These are phyloP conservation scores for Pilatotrama ljubarskyi DNA, from an alignment of 768 basidiomycete genomes.

Conservation along the genomic window DNA sequence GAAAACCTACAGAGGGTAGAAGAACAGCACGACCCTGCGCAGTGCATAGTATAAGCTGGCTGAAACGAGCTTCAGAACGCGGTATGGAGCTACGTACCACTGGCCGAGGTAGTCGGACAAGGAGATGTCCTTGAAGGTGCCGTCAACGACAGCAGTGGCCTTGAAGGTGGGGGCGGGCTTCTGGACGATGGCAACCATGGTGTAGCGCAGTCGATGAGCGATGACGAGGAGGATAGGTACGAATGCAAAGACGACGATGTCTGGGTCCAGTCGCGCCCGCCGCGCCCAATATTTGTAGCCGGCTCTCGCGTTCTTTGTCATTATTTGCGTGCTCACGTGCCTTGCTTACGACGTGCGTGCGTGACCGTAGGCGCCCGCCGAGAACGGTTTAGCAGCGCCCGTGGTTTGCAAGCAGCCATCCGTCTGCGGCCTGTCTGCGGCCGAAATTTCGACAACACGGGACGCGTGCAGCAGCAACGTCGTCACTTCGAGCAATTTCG, in stretches of 20 bases:
- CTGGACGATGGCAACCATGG: conserved; percentile 52
- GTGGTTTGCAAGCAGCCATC: background rate
- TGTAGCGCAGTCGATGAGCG: background rate
- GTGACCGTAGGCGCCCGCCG: conserved; percentile 9
- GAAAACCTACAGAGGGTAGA: conserved; percentile 82
- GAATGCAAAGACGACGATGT: conserved; percentile 1
- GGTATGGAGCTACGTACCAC: conserved; percentile 55
- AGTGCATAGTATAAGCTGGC: background rate
- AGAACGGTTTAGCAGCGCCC: background rate
- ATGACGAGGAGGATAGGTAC: background rate
- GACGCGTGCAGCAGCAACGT: background rate
- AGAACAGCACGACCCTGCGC: conserved; percentile 85
- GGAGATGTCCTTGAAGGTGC: conserved; percentile 77
- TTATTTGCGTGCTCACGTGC: conserved; percentile 26
- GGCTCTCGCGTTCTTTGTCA: conserved; percentile 29
- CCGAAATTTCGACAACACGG: background rate
- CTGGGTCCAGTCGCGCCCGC: conserved; percentile 2
- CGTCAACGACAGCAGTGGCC: conserved; percentile 72
- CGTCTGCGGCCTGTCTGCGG: too few relatives aligned
- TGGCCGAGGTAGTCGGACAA: conserved; percentile 72
- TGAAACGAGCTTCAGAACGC: background rate
- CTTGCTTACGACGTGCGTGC: conserved; percentile 16
- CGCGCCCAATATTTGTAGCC: conserved; percentile 18
- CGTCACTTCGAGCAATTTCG: conserved; percentile 9
- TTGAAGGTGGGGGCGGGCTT: conserved; percentile 83